Percentiles rank a stretch among this genome's conserved stretches.
Evolutionary conservation across 1,284 basidiomycete genomes (phyloP).

Genomic region (Ganoderma boninense): DNA sequence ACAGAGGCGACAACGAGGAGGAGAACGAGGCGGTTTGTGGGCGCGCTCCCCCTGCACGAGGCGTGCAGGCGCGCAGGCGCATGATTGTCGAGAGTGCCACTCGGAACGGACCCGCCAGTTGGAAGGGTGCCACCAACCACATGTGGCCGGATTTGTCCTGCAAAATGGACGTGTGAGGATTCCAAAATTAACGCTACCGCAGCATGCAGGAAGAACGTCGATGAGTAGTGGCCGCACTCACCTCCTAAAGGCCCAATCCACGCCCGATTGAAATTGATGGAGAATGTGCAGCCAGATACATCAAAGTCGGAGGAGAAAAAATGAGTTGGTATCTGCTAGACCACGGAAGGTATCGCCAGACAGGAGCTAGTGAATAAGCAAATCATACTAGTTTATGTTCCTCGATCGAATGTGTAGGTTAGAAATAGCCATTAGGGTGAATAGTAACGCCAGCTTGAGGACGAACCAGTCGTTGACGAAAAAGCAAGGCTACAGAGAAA

Average conservation of each 20-base stretch:
- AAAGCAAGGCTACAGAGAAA: not conserved
- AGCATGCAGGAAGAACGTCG: not conserved
- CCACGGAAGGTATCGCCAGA: not conserved
- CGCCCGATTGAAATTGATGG: not conserved
- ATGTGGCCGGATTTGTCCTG: not conserved
- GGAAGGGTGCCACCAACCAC: conserved; percentile 2
- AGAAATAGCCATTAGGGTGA: not conserved
- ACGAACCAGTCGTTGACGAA: not conserved
- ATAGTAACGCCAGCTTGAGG: not conserved
- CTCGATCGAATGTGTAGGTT: not conserved
- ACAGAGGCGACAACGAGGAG: conserved; percentile 23
- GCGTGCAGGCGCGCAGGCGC: conserved; percentile 22
- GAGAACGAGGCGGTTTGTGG: conserved; percentile 30
- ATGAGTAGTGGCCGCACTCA: not conserved
- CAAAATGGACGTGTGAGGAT: not conserved
- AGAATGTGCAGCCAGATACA: too few species aligned
- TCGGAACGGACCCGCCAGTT: not conserved
- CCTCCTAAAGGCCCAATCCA: not conserved
- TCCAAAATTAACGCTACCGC: not conserved
- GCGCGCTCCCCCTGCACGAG: conserved; percentile 27
- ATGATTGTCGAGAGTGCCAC: conserved; percentile 13
- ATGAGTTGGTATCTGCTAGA: not conserved
- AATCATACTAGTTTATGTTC: conserved; percentile 5
- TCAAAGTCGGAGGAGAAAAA: not conserved
- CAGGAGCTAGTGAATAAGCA: not conserved